Conservation (phyloP, 1,284 basidiomycete genomes). For the Inonotus obliquus region DNA sequence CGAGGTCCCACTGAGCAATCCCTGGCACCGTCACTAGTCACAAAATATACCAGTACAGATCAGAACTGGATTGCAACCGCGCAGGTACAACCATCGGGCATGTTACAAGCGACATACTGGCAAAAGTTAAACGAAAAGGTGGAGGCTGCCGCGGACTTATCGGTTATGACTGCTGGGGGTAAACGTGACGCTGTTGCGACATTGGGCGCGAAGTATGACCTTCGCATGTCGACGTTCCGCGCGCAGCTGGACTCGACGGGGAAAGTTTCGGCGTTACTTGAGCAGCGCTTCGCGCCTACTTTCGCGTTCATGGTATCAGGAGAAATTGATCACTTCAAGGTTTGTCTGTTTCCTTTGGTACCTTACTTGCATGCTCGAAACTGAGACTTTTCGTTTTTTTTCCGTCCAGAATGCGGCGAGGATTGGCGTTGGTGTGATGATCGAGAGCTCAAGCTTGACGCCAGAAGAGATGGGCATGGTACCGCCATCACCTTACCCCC, state of each 20-base stretch:
- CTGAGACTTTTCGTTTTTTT: constrained; percentile 1
- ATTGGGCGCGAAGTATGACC: constrained; percentile 94
- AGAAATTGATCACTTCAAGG: constrained; percentile 98
- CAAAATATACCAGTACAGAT: constrained; percentile 74
- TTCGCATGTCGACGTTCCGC: constrained; percentile 89
- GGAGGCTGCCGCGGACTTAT: constrained; percentile 96
- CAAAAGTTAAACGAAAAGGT: constrained; percentile 94
- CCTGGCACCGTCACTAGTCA: constrained; percentile 75
- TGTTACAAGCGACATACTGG: constrained; percentile 94
- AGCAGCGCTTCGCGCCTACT: constrained; percentile 93
- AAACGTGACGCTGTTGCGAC: constrained; percentile 92
- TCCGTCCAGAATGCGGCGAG: constrained; percentile 76
- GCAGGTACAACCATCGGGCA: constrained; percentile 83
- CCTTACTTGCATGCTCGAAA: neutral
- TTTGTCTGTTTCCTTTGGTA: constrained; percentile 32
- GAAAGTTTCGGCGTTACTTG: constrained; percentile 92
- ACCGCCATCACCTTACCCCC: constrained; percentile 38
- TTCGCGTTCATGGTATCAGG: constrained; percentile 94
- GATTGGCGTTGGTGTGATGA: constrained; percentile 95
- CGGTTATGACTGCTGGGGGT: constrained; percentile 72
- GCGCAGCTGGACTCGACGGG: constrained; percentile 91
- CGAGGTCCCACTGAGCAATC: constrained; percentile 38
- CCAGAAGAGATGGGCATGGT: constrained; percentile 77
- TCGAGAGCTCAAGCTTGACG: constrained; percentile 77
- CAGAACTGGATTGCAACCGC: constrained; percentile 92